phyloP scores from a whole-genome alignment of 2,329 filamentous ascomycete species.

The Volutella citrinella region DNA sequence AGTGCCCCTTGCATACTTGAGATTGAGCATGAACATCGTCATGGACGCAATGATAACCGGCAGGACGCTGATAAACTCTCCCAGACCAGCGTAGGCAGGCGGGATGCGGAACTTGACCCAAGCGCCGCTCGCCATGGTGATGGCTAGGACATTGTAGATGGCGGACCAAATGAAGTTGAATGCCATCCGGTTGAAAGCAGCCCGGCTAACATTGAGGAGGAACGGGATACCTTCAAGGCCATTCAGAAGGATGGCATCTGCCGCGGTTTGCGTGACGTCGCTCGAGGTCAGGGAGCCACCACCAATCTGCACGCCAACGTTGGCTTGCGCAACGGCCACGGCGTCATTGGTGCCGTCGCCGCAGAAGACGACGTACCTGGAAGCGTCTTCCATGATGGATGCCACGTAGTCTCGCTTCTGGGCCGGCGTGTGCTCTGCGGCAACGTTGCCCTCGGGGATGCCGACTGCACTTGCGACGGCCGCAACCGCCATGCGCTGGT shows the following conservation, averaged over 20 bases:
- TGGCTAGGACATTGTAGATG: slow-evolving; percentile 60
- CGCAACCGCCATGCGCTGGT: slow-evolving; percentile 47
- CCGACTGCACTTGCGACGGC: slow-evolving; percentile 42
- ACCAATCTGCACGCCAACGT: slow-evolving; percentile 58
- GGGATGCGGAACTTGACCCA: slow-evolving; percentile 52
- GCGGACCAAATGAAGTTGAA: slow-evolving; percentile 64
- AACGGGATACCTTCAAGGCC: slow-evolving; percentile 48
- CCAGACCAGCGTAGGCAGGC: slow-evolving; percentile 53
- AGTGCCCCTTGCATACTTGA: no score
- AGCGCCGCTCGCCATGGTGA: slow-evolving; percentile 58
- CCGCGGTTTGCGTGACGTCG: slow-evolving; percentile 53
- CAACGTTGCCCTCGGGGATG: slow-evolving; percentile 39
- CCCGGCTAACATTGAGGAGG: slow-evolving; percentile 45
- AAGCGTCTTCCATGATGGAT: slow-evolving; percentile 29
- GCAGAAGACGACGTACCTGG: slow-evolving; percentile 50
- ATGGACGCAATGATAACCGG: slow-evolving; percentile 49
- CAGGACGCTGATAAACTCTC: slow-evolving; percentile 62
- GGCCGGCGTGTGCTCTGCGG: slow-evolving; percentile 45
- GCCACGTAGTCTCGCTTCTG: slow-evolving; percentile 54
- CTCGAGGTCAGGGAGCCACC: slow-evolving; percentile 38
- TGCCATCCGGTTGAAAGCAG: slow-evolving; percentile 39
- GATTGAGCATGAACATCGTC: no score
- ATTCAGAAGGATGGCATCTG: slow-evolving; percentile 56
- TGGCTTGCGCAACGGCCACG: slow-evolving; percentile 56
- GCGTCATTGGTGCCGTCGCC: slow-evolving; percentile 67